Evolutionary conservation across 768 basidiomycete genomes (phyloP).

Genomic region (Hysterangium stoloniferum): DNA sequence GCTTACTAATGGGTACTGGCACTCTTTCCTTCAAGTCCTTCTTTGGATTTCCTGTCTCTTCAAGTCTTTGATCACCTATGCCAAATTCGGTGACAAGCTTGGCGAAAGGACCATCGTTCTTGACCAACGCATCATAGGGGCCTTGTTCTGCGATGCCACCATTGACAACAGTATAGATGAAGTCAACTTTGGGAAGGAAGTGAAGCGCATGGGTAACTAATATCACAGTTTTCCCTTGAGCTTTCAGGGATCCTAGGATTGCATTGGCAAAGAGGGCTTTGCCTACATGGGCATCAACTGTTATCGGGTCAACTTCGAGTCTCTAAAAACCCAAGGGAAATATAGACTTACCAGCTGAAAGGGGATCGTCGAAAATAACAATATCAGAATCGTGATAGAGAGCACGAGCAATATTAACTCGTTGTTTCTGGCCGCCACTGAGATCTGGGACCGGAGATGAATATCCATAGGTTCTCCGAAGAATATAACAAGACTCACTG

Average conservation of each 20-base stretch:
- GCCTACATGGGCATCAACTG: slow-evolving; percentile 72
- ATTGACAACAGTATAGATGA: slow-evolving; percentile 39
- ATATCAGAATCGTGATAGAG: slow-evolving; percentile 59
- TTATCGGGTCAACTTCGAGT: slow-evolving; percentile 16
- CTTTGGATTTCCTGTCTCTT: slow-evolving; percentile 28
- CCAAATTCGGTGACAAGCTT: slow-evolving; percentile 56
- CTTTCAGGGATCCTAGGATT: slow-evolving; percentile 40
- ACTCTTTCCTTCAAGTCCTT: slow-evolving; percentile 15
- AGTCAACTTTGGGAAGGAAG: slow-evolving; percentile 44
- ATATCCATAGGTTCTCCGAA: not conserved
- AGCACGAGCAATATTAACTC: slow-evolving; percentile 65
- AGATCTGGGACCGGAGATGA: slow-evolving; percentile 20
- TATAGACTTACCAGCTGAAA: slow-evolving; percentile 44
- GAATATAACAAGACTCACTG: slow-evolving; percentile 17
- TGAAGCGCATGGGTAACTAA: slow-evolving; percentile 51
- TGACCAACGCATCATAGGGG: slow-evolving; percentile 45
- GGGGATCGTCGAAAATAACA: slow-evolving; percentile 55
- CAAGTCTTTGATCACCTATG: slow-evolving; percentile 25
- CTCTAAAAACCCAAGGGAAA: not conserved
- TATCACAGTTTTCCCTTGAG: slow-evolving; percentile 42
- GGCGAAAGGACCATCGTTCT: slow-evolving; percentile 44
- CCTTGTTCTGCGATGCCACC: slow-evolving; percentile 42
- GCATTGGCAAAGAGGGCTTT: slow-evolving; percentile 59
- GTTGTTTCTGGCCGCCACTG: slow-evolving; percentile 57
- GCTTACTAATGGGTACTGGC: slow-evolving; percentile 24